phyloP scores from a whole-genome alignment of 2,329 filamentous ascomycete species.

The Orbilia blumenaviensis region DNA sequence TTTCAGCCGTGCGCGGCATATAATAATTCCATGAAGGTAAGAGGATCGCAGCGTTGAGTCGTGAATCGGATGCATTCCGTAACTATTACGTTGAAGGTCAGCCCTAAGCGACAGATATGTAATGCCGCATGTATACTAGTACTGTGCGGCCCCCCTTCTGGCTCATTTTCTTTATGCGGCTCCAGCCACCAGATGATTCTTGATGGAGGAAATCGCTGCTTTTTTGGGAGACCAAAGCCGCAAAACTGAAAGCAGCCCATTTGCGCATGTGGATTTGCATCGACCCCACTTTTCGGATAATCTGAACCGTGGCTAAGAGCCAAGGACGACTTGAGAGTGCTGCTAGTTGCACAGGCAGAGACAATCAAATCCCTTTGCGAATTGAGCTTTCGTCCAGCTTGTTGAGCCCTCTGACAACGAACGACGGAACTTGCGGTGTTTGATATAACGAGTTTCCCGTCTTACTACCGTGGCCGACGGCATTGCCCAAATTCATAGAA shows the following conservation, averaged over 20 bases:
- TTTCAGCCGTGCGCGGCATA: no score
- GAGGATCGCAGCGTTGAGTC: no score
- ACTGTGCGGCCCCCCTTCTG: no score
- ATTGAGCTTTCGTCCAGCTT: no score
- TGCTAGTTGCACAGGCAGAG: background rate
- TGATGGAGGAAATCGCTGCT: conserved; percentile 11
- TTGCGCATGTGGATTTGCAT: conserved; percentile 18
- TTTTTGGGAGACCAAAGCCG: conserved; percentile 4
- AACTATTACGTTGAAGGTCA: no score
- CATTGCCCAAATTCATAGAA: no score
- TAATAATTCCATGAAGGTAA: no score
- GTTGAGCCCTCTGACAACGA: no score
- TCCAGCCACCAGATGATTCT: background rate
- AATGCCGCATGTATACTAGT: no score
- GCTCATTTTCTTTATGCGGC: background rate
- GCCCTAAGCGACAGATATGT: no score
- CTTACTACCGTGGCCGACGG: background rate
- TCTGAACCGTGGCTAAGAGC: conserved; percentile 15
- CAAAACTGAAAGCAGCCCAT: background rate
- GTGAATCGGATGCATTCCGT: no score
- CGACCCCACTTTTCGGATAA: conserved; percentile 53
- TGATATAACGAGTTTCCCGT: background rate
- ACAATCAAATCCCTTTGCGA: background rate
- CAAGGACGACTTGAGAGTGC: conserved; percentile 2
- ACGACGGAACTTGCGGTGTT: background rate